Evolutionary conservation across 2,329 filamentous ascomycete genomes (phyloP), one percentile per base, ranked within the genome.

Genomic region (Xylariomycetidae sp.): DNA sequence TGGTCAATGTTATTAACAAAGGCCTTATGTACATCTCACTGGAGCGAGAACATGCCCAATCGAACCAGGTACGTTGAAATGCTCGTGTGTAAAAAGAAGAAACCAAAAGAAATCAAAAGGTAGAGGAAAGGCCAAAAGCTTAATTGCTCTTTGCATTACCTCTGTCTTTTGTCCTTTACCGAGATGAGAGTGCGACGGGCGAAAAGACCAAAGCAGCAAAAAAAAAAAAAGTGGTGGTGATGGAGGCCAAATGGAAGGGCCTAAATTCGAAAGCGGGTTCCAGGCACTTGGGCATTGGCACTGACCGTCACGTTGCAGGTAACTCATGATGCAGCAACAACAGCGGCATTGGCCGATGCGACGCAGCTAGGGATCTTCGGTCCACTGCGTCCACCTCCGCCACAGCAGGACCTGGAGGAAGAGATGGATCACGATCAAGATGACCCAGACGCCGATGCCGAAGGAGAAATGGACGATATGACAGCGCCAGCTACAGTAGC

Each of bases 1-100:
- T 82, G 52, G 74, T 82, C 37, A 70, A 70, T 38, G 64, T 80
- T 44, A 60, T 82, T 45, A 80, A 82, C 59, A 74, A 75, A 59
- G 78, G 78, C 37, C 67, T 82, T 32, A 58, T 77, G 48, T 81
- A 78, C 59, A 65, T 74, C 54, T 71, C 69, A 30, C 65, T 77
- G 34, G 74, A 81, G 56, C 66, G 77, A 47, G 68, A 80, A 41
- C 67, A 66, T 54, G 62, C 63, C 48, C 59, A 61, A 35, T 62
- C 62, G 48, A 46, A 39, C 30, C 61, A 69, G 68, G 74, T 78
- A 70, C 48, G 53, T 51, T 16, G 25, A 34, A 23, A 23, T 8
- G 8, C n/a, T 23, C 16, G 27, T 15, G 16, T 15, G 14, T 16
- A 12, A 13, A 12, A 15, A 12, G 16, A 16, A 30, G 27, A 17